Evolutionary conservation across 2,329 filamentous ascomycete genomes (phyloP).

Genomic region (Cercospora sp.): DNA sequence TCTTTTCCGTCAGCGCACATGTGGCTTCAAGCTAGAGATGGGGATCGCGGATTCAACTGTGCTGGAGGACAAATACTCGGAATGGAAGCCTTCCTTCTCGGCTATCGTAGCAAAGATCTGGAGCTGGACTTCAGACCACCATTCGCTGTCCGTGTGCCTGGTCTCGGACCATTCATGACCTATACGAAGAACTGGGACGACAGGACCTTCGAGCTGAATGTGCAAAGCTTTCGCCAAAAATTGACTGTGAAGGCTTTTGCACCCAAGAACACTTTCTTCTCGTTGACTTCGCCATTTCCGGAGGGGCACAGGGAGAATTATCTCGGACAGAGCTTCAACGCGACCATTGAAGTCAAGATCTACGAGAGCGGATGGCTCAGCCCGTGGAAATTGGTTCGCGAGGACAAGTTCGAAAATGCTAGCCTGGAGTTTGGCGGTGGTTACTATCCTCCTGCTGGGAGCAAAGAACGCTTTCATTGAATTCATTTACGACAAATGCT

Average conservation of each 20-base stretch:
- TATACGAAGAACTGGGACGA: constrained; percentile 45
- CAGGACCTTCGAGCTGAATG: constrained; percentile 43
- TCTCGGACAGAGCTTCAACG: constrained; percentile 51
- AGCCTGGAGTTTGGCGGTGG: constrained; percentile 54
- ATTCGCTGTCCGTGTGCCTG: constrained; percentile 43
- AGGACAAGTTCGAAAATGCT: constrained; percentile 46
- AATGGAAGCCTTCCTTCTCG: constrained; percentile 50
- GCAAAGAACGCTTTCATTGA: constrained; percentile 40
- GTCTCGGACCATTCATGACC: constrained; percentile 46
- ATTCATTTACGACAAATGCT: neutral
- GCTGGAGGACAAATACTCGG: constrained; percentile 46
- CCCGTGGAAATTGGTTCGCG: constrained; percentile 45
- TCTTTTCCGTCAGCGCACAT: constrained; percentile 50
- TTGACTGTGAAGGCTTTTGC: constrained; percentile 45
- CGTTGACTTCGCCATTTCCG: constrained; percentile 48
- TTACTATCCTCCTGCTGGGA: constrained; percentile 49
- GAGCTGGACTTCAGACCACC: constrained; percentile 50
- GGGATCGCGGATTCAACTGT: constrained; percentile 36
- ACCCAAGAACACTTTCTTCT: constrained; percentile 49
- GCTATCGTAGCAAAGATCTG: constrained; percentile 45
- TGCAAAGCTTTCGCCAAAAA: constrained; percentile 45
- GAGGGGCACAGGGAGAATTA: constrained; percentile 50
- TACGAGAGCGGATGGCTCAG: constrained; percentile 44
- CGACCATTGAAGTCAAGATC: constrained; percentile 46
- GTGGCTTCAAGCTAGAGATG: constrained; percentile 44